Evolutionary conservation across 768 basidiomycete genomes (phyloP).

Genomic region (Phylloporus scabripes): DNA sequence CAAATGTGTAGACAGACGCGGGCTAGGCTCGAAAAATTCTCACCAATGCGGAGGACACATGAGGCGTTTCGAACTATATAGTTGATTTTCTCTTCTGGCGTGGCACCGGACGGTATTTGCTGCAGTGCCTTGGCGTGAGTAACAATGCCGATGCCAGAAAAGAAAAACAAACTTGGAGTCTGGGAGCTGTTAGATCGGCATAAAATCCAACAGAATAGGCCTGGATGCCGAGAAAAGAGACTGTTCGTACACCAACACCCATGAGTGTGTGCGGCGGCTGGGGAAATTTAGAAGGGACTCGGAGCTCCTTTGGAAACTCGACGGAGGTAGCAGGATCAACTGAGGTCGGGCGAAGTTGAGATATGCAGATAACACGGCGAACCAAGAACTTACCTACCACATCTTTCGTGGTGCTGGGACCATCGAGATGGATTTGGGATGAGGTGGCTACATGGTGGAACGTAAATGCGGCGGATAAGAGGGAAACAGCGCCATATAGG

Average conservation of each 20-base stretch:
- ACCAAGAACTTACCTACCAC: constrained; percentile 18
- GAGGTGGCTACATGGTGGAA: constrained; percentile 14
- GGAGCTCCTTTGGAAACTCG: constrained; percentile 62
- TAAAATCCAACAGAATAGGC: constrained; percentile 92
- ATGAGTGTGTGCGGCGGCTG: constrained; percentile 63
- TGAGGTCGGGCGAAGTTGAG: constrained; percentile 18
- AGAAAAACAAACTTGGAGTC: constrained; percentile 43
- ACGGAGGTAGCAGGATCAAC: constrained; percentile 75
- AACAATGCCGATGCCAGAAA: neutral
- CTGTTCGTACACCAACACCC: constrained; percentile 82
- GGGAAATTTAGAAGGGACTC: constrained; percentile 57
- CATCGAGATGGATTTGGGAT: constrained; percentile 40
- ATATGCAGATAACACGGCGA: neutral
- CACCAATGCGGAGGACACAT: constrained; percentile 72
- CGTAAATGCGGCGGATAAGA: constrained; percentile 26
- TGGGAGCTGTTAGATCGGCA: constrained; percentile 67
- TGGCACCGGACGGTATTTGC: constrained; percentile 52
- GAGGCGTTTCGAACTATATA: constrained; percentile 62
- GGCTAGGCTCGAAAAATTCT: constrained; percentile 10
- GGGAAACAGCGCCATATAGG: constrained; percentile 32
- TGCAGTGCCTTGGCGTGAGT: neutral
- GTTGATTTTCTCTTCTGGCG: constrained; percentile 64
- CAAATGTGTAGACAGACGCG: neutral
- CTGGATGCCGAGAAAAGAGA: constrained; percentile 82
- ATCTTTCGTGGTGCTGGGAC: constrained; percentile 23